phyloP scores from a whole-genome alignment of 345 rosid genomes.

The Psidium guajava region DNA sequence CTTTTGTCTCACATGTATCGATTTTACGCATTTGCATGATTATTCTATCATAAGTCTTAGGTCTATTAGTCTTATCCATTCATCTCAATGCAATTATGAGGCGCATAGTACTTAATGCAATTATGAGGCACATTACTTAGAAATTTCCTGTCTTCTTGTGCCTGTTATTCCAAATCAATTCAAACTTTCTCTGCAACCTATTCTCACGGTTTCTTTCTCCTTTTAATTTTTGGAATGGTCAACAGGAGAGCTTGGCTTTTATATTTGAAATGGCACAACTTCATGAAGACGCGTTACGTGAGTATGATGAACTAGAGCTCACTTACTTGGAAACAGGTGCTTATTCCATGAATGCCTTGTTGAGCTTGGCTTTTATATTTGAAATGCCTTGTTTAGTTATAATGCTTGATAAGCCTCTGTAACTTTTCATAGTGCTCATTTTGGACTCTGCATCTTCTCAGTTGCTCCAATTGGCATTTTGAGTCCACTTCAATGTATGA shows the following conservation, averaged over 20 bases:
- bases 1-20: neutral
- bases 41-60: neutral
- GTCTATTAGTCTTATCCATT: neutral
- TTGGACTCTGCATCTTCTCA: no score
- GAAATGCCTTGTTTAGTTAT: no score
- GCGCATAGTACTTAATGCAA: neutral
- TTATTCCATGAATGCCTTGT: neutral
- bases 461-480: no score
- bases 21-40: neutral
- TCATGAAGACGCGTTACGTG: constrained; percentile 91
- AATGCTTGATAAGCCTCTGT: no score
- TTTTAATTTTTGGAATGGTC: constrained; percentile 6
- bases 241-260: constrained; percentile 98
- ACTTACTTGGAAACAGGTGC: constrained; percentile 93
- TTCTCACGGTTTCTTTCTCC: neutral
- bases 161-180: neutral
- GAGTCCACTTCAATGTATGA: no score
- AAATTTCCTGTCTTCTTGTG: neutral
- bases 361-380: no score
- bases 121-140: neutral
- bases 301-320: constrained; percentile 92
- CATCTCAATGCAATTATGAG: neutral
- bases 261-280: constrained; percentile 97
- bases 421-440: no score
- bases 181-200: neutral